phyloP scores from a whole-genome alignment of 306 rosid species.

The Castanea sativa region DNA sequence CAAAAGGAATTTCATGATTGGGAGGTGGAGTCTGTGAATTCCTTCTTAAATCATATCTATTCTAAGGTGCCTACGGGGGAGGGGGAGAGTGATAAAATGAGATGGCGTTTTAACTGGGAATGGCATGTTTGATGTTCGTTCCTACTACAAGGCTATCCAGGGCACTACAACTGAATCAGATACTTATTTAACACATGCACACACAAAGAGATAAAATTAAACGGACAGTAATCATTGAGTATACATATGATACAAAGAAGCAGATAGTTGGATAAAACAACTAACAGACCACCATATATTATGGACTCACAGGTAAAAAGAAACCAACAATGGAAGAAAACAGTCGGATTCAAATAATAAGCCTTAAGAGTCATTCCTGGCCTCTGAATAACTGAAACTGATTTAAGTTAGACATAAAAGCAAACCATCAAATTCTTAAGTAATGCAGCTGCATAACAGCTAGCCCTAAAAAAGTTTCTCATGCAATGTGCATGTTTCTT shows the following conservation, averaged over 20 bases:
- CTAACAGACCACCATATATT: not conserved
- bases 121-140: too few species aligned
- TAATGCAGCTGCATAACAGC: not conserved
- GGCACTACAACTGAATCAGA: not conserved
- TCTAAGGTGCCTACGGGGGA: too few species aligned
- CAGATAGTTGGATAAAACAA: not conserved
- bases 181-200: not conserved
- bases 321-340: not conserved
- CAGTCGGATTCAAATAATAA: not conserved
- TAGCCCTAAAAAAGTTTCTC: not conserved
- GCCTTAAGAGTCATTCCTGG: not conserved
- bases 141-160: too few species aligned
- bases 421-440: not conserved
- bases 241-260: not conserved
- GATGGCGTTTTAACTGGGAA: too few species aligned
- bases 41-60: too few species aligned
- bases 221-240: not conserved
- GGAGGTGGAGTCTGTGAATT: too few species aligned
- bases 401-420: too few species aligned
- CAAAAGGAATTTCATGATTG: too few species aligned
- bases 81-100: too few species aligned
- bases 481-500: not conserved
- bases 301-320: not conserved
- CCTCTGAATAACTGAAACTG: not conserved
- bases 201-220: not conserved